phyloP scores from a whole-genome alignment of 306 rosid genomes.

The Cucumis cinereus region DNA sequence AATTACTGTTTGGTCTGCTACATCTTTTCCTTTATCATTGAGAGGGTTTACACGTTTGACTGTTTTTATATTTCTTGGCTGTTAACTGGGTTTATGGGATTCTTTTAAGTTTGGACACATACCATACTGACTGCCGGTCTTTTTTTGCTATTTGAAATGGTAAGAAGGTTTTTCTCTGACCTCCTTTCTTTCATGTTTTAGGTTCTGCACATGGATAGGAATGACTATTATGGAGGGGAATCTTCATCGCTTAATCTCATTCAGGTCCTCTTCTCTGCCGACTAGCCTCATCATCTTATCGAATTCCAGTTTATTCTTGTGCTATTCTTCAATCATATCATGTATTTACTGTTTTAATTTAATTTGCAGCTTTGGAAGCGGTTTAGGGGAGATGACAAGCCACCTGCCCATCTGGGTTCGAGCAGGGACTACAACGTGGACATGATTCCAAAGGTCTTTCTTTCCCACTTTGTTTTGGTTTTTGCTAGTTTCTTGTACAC shows the following conservation, averaged over 20 bases:
- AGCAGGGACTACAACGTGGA: constrained; percentile 94
- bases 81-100: background rate
- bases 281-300: background rate
- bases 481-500: background rate
- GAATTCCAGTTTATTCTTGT: background rate
- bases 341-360: background rate
- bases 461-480: background rate
- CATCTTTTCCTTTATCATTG: background rate
- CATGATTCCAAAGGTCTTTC: constrained; percentile 80
- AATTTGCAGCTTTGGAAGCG: constrained; percentile 78
- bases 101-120: background rate
- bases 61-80: background rate
- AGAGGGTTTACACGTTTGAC: background rate
- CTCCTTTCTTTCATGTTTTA: constrained; percentile 9
- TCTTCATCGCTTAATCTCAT: constrained; percentile 81
- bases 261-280: constrained; percentile 39
- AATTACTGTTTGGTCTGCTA: background rate
- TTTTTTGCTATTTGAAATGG: background rate
- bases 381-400: constrained; percentile 76
- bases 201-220: constrained; percentile 97
- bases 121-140: background rate
- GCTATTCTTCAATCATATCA: background rate
- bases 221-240: constrained; percentile 93
- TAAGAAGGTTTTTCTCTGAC: background rate
- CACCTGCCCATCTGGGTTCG: constrained; percentile 79